Evolutionary conservation across 2,329 filamentous ascomycete genomes (phyloP).

Genomic region (Atkinsonella texensis): DNA sequence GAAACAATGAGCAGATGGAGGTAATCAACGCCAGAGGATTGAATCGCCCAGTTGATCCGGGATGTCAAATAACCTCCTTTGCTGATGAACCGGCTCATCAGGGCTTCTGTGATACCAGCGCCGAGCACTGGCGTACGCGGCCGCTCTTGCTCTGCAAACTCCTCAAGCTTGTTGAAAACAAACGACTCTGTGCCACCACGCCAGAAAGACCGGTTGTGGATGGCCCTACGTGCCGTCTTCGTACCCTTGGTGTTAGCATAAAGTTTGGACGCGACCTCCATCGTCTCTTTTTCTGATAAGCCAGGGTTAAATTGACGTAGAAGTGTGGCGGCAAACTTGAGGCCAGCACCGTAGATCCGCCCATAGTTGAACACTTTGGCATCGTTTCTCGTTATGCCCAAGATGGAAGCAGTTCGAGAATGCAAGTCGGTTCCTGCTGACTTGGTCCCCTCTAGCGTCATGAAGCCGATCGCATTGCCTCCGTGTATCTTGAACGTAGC

Average conservation of each 20-base stretch:
- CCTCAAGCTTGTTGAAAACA: constrained; percentile 95
- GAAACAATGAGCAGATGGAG: constrained; percentile 82
- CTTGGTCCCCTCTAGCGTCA: constrained; percentile 96
- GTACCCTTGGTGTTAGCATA: constrained; percentile 86
- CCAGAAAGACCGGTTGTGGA: constrained; percentile 77
- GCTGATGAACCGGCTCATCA: constrained; percentile 78
- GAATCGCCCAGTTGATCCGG: constrained; percentile 98
- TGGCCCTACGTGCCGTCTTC: constrained; percentile 61
- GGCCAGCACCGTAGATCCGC: constrained; percentile 92
- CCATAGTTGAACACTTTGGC: constrained; percentile 99
- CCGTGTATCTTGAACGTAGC: constrained; percentile 91
- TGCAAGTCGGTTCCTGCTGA: constrained; percentile 88
- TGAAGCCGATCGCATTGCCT: constrained; percentile 95
- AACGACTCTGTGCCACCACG: constrained; percentile 93
- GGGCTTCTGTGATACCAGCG: constrained; percentile 88
- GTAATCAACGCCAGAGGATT: constrained; percentile 94
- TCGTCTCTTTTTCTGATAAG: constrained; percentile 68
- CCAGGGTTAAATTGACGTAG: constrained; percentile 87
- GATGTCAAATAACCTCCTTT: constrained; percentile 91
- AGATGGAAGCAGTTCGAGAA: constrained; percentile 80
- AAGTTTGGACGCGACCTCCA: constrained; percentile 62
- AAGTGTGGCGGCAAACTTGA: constrained; percentile 84
- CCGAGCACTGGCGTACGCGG: constrained; percentile 86
- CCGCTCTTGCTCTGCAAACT: constrained; percentile 89
- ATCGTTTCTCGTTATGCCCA: constrained; percentile 89